A percentile compares a stretch with the other conserved stretches of the same genome.
phyloP scores from a whole-genome alignment of 2,329 filamentous ascomycete genomes.

The Trichoderma hamatum region DNA sequence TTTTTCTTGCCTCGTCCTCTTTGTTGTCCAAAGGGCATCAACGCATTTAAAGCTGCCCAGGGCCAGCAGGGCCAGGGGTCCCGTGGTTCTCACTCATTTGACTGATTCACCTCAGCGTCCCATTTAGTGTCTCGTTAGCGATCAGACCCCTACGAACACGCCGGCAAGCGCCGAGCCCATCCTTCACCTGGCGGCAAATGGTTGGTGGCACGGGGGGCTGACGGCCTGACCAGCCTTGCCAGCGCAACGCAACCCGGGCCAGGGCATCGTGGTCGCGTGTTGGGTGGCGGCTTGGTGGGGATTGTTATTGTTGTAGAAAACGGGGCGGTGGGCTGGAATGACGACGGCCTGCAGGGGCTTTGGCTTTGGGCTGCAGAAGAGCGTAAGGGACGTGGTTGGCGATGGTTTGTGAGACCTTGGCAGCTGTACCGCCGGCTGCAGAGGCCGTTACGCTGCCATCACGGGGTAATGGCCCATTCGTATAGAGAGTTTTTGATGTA shows the following conservation, averaged over 20 bases:
- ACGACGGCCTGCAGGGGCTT: neutral
- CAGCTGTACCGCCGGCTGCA: neutral
- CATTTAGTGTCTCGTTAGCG: neutral
- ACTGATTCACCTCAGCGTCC: slow-evolving; percentile 16
- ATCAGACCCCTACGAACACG: neutral
- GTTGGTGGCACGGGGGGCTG: slow-evolving; percentile 21
- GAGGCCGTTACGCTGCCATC: slow-evolving; percentile 5
- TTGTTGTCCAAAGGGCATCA: slow-evolving; percentile 20
- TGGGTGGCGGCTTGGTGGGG: slow-evolving; percentile 16
- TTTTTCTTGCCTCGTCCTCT: neutral
- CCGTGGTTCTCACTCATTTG: slow-evolving; percentile 3
- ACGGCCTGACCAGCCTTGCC: slow-evolving; percentile 2
- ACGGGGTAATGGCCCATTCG: neutral
- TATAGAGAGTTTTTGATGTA: neutral
- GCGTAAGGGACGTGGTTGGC: neutral
- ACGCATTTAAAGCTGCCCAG: slow-evolving; percentile 12
- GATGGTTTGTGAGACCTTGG: slow-evolving; percentile 1
- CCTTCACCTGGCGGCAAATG: slow-evolving; percentile 22
- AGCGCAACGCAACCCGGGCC: slow-evolving; percentile 8
- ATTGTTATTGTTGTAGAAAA: neutral
- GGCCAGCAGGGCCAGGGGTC: slow-evolving; percentile 5
- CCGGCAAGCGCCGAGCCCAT: slow-evolving; percentile 10
- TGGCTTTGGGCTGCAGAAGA: neutral
- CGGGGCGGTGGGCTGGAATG: neutral
- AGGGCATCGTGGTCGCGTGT: slow-evolving; percentile 11